Conservation (phyloP, 2,329 filamentous ascomycete genomes). For the Fusarium caatingaense region DNA sequence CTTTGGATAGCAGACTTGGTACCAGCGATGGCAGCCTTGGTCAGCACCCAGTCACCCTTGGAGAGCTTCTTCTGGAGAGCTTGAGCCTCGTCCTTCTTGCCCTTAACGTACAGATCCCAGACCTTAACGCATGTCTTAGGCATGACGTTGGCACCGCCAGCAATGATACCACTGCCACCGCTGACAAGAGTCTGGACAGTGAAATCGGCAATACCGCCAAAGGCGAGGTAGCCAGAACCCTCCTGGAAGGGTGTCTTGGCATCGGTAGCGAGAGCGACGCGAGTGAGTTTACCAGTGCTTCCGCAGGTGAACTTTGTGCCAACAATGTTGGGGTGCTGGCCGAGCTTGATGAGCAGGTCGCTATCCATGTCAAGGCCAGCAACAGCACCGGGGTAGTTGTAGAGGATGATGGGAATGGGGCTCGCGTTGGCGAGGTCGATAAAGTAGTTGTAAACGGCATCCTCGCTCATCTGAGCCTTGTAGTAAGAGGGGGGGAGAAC, state of each 20-base stretch:
- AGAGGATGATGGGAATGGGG: constrained; percentile 82
- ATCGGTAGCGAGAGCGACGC: constrained; percentile 78
- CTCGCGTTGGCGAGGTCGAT: constrained; percentile 78
- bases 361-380: constrained; percentile 91
- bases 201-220: constrained; percentile 90
- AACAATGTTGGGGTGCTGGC: constrained; percentile 83
- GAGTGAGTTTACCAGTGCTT: constrained; percentile 88
- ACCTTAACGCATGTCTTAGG: constrained; percentile 84
- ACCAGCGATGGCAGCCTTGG: constrained; percentile 85
- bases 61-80: constrained; percentile 81
- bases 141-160: constrained; percentile 85
- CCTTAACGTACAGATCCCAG: constrained; percentile 79
- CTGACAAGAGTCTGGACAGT: constrained; percentile 83
- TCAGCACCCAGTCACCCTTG: constrained; percentile 84
- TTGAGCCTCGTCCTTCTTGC: constrained; percentile 79
- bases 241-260: constrained; percentile 73
- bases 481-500: constrained; percentile 88
- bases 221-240: constrained; percentile 81
- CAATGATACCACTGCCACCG: constrained; percentile 86
- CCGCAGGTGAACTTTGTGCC: constrained; percentile 94
- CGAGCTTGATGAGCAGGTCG: constrained; percentile 83
- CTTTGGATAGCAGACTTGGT: constrained; percentile 85
- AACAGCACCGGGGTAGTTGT: constrained; percentile 92
- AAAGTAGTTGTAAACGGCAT: constrained; percentile 79
- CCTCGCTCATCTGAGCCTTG: constrained; percentile 79